phyloP scores from a whole-genome alignment of 495 filamentous ascomycete species.

The Penicillium roqueforti region DNA sequence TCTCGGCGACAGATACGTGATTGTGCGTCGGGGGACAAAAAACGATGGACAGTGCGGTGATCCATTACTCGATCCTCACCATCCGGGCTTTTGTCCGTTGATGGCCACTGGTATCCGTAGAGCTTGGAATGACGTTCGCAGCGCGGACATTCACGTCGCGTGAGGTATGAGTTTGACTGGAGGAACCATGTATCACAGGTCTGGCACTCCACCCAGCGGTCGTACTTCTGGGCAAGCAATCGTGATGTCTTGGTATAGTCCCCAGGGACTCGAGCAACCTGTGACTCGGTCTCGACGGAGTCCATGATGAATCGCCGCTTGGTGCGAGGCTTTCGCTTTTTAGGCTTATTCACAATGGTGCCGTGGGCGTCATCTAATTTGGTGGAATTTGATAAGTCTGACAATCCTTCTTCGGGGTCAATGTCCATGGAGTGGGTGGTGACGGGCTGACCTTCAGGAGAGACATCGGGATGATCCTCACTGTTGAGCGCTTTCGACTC shows the following conservation, averaged over 20 bases:
- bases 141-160: conserved; percentile 76
- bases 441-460: conserved; percentile 13
- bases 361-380: conserved; percentile 26
- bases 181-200: conserved; percentile 79
- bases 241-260: conserved; percentile 73
- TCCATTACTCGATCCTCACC: conserved; percentile 73
- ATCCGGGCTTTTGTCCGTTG: conserved; percentile 81
- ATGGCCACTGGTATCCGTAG: conserved; percentile 93
- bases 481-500: conserved; percentile 1
- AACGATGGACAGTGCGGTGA: conserved; percentile 67
- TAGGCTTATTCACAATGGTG: conserved; percentile 14
- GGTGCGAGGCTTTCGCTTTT: conserved; percentile 18
- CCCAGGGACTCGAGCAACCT: conserved; percentile 55
- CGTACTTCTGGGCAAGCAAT: conserved; percentile 67
- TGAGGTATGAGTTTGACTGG: conserved; percentile 80
- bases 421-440: conserved; percentile 5
- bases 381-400: conserved; percentile 17
- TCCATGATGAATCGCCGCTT: conserved; percentile 32
- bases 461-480: not conserved
- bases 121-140: conserved; percentile 95
- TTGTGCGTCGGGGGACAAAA: conserved; percentile 63
- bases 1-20: conserved; percentile 48
- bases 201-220: conserved; percentile 81
- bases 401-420: conserved; percentile 15
- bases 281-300: conserved; percentile 42